Base-by-base conservation (phyloP, 176 grass and related monocot species). In the Avena insularis region DNA sequence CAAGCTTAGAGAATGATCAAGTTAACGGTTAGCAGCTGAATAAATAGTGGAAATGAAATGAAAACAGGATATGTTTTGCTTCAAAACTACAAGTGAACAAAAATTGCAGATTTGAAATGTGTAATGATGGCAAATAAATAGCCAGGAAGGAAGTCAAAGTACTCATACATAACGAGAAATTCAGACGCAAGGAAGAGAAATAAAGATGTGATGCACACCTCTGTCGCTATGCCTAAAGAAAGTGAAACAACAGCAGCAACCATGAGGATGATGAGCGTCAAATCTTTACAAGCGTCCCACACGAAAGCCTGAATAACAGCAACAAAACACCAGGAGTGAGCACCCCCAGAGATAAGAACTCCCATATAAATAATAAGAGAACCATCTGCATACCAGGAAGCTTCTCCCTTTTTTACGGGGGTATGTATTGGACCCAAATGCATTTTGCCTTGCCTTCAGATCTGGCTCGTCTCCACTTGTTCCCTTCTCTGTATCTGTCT, bases 241-340 rank as follows among this genome's bases (percentile, higher is more conserved):
- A 98, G 89, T 51, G 97, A 98, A 82, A 96, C 33, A 31, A 90
- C 90, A 70, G 97, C 97, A 56, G 97, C 97, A 3, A 98, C 83
- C 92, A 98, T 98, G n/a, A 98, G 92, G 78, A 98, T 96, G 86
- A 98, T 68, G 43, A 98, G 89, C 21, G 97, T 98, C 78, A 96
- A 59, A 53, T 98, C 97, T 91, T 98, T 91, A 53, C 87, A 98
- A 27, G 97, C 90, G 87, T 98, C 97, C 97, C 94, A 98, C 45
- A 98, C 72, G 4, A 98, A 98, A 76, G 95, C 71, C 97, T 98
- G 78, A 77, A 92, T 23, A 74, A 43, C 35, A 90, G 38, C 19
- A 8, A 38, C 12, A 75, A 67, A 4, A 79, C 12, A 84, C 19
- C n/a, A 45, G 60, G 3, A 69, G 6, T 78, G 23, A 81, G 36